These are phyloP conservation scores for Hymenoscyphus occultus DNA, from an alignment of 2,329 filamentous ascomycete species.

Conservation along the genomic window DNA sequence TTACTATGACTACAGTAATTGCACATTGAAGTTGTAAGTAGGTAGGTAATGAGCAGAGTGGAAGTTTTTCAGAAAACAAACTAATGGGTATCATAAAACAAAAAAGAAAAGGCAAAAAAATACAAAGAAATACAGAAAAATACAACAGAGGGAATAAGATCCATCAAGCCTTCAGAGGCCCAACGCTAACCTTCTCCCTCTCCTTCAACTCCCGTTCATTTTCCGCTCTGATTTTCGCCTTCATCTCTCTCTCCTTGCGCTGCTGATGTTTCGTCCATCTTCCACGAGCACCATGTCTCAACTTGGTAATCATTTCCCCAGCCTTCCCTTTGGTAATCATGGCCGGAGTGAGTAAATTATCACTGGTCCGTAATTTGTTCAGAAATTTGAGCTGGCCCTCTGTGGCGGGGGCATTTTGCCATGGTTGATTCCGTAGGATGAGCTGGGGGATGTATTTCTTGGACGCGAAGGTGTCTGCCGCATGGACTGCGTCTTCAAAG, in stretches of 20 bases:
- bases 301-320: conserved; percentile 86
- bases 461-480: conserved; percentile 76
- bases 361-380: conserved; percentile 59
- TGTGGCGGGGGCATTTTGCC: conserved; percentile 67
- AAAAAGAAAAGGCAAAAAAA: conserved; percentile 6
- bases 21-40: neutral
- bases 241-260: conserved; percentile 49
- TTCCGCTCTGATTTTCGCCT: conserved; percentile 39
- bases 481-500: conserved; percentile 75
- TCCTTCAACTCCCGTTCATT: conserved; percentile 41
- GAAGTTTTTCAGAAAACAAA: neutral
- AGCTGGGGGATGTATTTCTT: conserved; percentile 64
- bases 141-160: neutral
- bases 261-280: conserved; percentile 54
- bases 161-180: conserved; percentile 43
- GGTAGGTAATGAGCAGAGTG: neutral
- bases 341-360: conserved; percentile 50
- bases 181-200: conserved; percentile 54
- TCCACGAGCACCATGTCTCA: conserved; percentile 76
- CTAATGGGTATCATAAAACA: conserved; percentile 18
- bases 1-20: neutral
- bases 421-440: conserved; percentile 63
- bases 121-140: conserved; percentile 14
- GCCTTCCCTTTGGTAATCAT: conserved; percentile 77
- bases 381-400: conserved; percentile 65